phyloP scores from a whole-genome alignment of 768 basidiomycete genomes.

The Steccherinum ochraceum region DNA sequence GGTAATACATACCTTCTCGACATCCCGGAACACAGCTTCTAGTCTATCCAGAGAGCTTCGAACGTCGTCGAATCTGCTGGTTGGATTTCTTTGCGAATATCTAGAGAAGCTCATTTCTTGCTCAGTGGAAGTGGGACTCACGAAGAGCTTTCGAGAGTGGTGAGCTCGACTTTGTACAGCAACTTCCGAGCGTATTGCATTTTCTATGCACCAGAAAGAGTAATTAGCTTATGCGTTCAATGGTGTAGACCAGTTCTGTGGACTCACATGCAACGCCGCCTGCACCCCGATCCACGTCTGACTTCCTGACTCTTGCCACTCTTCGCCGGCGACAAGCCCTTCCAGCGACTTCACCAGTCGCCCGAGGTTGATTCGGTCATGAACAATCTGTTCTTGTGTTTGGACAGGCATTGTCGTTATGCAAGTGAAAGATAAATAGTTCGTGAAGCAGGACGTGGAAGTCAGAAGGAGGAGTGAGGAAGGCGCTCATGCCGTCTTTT shows the following conservation, averaged over 20 bases:
- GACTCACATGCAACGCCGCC: conserved; percentile 49
- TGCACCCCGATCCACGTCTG: conserved; percentile 50
- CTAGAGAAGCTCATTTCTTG: too few relatives aligned
- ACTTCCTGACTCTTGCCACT: conserved; percentile 23
- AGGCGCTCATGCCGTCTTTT: not conserved
- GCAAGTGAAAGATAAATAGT: not conserved
- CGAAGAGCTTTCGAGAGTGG: too few relatives aligned
- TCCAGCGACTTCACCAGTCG: conserved; percentile 59
- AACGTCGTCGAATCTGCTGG: conserved; percentile 33
- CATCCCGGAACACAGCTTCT: conserved; percentile 43
- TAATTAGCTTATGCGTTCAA: not conserved
- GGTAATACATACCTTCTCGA: conserved; percentile 47
- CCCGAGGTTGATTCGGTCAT: conserved; percentile 64
- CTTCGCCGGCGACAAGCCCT: conserved; percentile 34
- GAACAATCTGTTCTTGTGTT: conserved; percentile 23
- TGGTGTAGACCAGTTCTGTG: not conserved
- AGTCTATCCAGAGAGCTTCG: conserved; percentile 47
- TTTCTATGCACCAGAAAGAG: conserved; percentile 19
- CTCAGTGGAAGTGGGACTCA: too few relatives aligned
- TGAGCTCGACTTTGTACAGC: conserved; percentile 50
- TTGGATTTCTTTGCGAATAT: conserved; percentile 6
- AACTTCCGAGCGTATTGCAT: conserved; percentile 52
- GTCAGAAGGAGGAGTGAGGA: not conserved
- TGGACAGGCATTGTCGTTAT: not conserved
- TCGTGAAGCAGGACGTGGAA: not conserved